phyloP scores from a whole-genome alignment of 2,329 filamentous ascomycete genomes.

The Thielaviopsis musarum region DNA sequence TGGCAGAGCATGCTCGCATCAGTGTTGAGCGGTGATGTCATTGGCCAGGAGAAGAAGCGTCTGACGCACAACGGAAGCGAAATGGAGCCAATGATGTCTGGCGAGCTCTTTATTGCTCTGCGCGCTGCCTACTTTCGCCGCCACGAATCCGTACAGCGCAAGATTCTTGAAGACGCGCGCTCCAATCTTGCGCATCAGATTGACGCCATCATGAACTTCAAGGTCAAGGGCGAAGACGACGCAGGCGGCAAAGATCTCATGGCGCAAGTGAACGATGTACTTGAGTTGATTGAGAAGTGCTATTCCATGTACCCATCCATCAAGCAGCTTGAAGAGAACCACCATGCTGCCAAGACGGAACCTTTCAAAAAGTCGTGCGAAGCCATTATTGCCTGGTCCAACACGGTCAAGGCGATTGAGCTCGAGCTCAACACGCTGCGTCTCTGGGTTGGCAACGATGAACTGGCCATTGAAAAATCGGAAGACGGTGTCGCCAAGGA shows the following conservation, averaged over 20 bases:
- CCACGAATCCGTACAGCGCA: conserved; percentile 66
- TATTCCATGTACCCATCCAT: conserved; percentile 75
- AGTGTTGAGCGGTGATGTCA: conserved; percentile 88
- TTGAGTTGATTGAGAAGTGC: conserved; percentile 77
- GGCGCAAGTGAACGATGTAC: conserved; percentile 78
- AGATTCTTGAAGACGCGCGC: conserved; percentile 75
- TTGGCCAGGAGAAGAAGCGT: conserved; percentile 94
- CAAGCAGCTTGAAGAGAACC: conserved; percentile 52
- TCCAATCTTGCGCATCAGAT: conserved; percentile 55
- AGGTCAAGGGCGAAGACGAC: conserved; percentile 85
- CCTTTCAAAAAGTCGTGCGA: conserved; percentile 72
- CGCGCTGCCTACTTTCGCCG: conserved; percentile 71
- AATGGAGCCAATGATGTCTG: conserved; percentile 41
- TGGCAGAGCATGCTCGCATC: conserved; percentile 98
- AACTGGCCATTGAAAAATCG: conserved; percentile 73
- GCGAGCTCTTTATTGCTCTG: conserved; percentile 73
- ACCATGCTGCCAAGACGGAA: conserved; percentile 60
- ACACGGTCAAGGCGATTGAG: conserved; percentile 91
- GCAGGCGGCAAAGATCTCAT: conserved; percentile 65
- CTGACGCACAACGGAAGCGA: conserved; percentile 61
- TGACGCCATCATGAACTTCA: conserved; percentile 81
- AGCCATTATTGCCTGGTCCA: conserved; percentile 88
- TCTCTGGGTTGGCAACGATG: conserved; percentile 92
- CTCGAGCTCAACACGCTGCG: conserved; percentile 82
- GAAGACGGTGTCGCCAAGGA: conserved; percentile 47